phyloP scores from a whole-genome alignment of 2,329 filamentous ascomycete species.

The Xylaria sp. region DNA sequence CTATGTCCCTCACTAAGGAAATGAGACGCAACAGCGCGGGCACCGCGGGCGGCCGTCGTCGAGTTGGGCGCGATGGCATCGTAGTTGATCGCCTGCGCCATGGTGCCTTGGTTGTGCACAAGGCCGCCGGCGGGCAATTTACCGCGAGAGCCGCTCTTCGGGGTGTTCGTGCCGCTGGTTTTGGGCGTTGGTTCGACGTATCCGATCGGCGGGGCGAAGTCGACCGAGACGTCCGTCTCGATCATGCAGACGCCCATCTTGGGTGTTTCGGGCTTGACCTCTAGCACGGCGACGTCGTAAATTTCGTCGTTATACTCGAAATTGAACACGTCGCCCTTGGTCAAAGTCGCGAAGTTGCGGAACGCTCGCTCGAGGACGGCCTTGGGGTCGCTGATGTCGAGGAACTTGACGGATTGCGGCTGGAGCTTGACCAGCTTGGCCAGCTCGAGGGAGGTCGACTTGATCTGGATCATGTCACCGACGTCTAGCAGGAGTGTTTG shows the following conservation, averaged over 20 bases:
- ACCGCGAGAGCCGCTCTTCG: constrained; percentile 56
- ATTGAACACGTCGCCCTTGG: constrained; percentile 89
- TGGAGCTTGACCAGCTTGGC: constrained; percentile 95
- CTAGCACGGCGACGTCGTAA: constrained; percentile 88
- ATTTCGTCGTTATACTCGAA: constrained; percentile 94
- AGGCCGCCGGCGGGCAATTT: constrained; percentile 66
- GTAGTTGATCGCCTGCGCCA: constrained; percentile 99
- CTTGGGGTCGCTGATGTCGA: constrained; percentile 95
- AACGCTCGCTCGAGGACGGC: constrained; percentile 96
- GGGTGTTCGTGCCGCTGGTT: constrained; percentile 78
- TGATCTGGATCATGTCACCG: constrained; percentile 90
- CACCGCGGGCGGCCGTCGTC: constrained; percentile 53
- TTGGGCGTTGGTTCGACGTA: constrained; percentile 78
- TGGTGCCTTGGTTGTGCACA: constrained; percentile 79
- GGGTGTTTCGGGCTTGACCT: constrained; percentile 79
- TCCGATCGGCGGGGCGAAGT: constrained; percentile 89
- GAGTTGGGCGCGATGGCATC: constrained; percentile 77
- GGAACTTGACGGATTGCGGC: constrained; percentile 85
- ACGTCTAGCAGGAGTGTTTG: constrained; percentile 82
- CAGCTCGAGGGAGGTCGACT: constrained; percentile 85
- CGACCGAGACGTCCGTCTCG: constrained; percentile 93
- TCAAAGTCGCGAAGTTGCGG: constrained; percentile 89
- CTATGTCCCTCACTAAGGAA: constrained; percentile 78
- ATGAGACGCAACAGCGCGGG: constrained; percentile 53
- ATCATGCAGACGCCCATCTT: constrained; percentile 89